These are phyloP conservation scores for Tylopilus sp. DNA, from an alignment of 1,284 basidiomycete genomes.

Conservation along the genomic window DNA sequence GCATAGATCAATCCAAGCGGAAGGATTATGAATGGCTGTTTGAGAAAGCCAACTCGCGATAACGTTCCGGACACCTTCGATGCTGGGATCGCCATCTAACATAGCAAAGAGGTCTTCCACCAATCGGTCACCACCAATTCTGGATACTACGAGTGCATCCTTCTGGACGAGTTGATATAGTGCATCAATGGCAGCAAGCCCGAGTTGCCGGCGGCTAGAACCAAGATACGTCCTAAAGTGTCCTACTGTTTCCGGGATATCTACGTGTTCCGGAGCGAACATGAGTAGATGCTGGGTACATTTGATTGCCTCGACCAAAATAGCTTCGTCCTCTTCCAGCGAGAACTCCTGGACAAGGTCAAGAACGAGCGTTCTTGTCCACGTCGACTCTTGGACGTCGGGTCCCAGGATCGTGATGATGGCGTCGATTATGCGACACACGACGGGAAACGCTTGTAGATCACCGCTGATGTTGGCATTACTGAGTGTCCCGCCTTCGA, in stretches of 20 bases:
- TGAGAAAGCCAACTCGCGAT: constrained; percentile 96
- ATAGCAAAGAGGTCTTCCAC: constrained; percentile 95
- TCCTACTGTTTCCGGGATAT: constrained; percentile 74
- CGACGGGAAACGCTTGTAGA: constrained; percentile 86
- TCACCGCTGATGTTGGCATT: constrained; percentile 89
- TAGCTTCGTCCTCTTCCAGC: constrained; percentile 82
- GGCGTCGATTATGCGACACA: constrained; percentile 90
- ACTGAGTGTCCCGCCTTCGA: constrained; percentile 83
- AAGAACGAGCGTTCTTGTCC: constrained; percentile 79
- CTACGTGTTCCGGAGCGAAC: constrained; percentile 84
- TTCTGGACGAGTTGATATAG: constrained; percentile 97
- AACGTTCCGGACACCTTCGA: constrained; percentile 92
- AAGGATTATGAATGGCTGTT: constrained; percentile 89
- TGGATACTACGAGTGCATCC: constrained; percentile 89
- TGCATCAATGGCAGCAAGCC: constrained; percentile 92
- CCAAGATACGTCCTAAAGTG: constrained; percentile 75
- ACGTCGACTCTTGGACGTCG: constrained; percentile 86
- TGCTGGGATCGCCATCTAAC: constrained; percentile 89
- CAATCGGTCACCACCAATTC: constrained; percentile 88
- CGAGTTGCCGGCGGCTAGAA: constrained; percentile 78
- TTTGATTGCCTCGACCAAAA: constrained; percentile 91
- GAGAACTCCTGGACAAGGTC: constrained; percentile 86
- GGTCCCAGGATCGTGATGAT: constrained; percentile 94
- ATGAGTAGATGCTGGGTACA: constrained; percentile 96
- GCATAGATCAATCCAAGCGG: constrained; percentile 97